Evolutionary conservation across 2,329 filamentous ascomycete genomes (phyloP), one percentile per base, ranked within the genome.

Genomic region (Aureobasidium sp.): DNA sequence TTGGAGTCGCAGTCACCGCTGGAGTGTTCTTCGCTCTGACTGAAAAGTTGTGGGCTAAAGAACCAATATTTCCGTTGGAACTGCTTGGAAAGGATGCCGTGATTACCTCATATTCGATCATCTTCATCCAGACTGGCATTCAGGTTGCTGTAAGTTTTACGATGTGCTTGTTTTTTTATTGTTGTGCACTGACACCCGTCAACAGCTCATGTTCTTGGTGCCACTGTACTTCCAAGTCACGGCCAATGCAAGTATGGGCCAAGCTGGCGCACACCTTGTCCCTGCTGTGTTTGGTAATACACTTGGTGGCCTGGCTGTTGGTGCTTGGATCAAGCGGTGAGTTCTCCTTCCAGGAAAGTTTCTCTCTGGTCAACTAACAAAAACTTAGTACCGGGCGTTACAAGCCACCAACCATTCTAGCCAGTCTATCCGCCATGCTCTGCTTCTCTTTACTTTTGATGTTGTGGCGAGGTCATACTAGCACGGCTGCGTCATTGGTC

Each of bases 201-300:
- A 9, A 3, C 31, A 62, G 60, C 79, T 85, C 69, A 85, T 89
- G 82, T 86, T 85, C 60, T 80, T 81, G 0, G 80, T 89, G 0
- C 87, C 87, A 0, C 72, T 90, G 0, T 90, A 90, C 72, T 90
- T 90, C 65, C 84, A 88, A 62, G 81, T 87, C 0, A 86, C 85
- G 0, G 74, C 80, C 5, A 74, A 77, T 0, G 80, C 79, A 2
- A 84, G 82, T 0, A 84, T 81, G 48, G 84, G 85, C 0, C 73
- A 76, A 1, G 85, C 86, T 0, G 81, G 81, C 1, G 75, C 81
- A 0, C 84, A 89, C 66, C 75, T 91, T 0, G 78, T 90, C 44
- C 87, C 87, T 0, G 84, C 87, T 0, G 85, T 90, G 0, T 72
- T 82, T 0, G 87, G 87, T 0, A 90, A 90, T 66, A 82, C 86